Evolutionary conservation across 2,329 filamentous ascomycete species (phyloP).

Genomic region (Cryphonectria nitschkei): DNA sequence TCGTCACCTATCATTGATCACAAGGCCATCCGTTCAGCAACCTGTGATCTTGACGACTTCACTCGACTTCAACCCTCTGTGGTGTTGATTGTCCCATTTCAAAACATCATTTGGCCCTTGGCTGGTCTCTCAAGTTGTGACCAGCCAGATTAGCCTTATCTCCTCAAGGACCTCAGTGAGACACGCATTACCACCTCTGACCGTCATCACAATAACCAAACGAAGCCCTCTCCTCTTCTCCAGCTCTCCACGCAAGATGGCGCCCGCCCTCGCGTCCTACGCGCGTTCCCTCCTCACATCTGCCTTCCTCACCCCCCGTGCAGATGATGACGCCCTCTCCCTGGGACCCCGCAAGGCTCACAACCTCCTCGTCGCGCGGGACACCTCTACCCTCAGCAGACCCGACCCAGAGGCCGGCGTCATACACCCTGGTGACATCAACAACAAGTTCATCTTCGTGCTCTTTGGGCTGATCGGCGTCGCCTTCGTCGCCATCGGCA

Average conservation of each 20-base stretch:
- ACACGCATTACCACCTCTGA: constrained; percentile 9
- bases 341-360: constrained; percentile 49
- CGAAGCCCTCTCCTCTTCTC: constrained; percentile 19
- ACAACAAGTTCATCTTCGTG: constrained; percentile 75
- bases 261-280: constrained; percentile 40
- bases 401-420: constrained; percentile 51
- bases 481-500: constrained; percentile 71
- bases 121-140: constrained; percentile 36
- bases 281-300: constrained; percentile 34
- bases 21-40: not conserved
- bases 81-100: constrained; percentile 15
- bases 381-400: constrained; percentile 35
- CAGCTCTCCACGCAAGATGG: constrained; percentile 38
- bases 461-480: constrained; percentile 85
- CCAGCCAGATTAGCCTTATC: constrained; percentile 27
- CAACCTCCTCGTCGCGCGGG: constrained; percentile 48
- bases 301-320: constrained; percentile 38
- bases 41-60: not conserved
- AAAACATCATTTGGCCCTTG: constrained; percentile 26
- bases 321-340: constrained; percentile 33
- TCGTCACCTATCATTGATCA: not conserved
- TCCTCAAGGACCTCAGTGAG: not conserved
- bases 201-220: constrained; percentile 17
- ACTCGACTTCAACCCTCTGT: no score
- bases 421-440: constrained; percentile 59